Conservation (phyloP, 768 basidiomycete species). For the Naganishia randhawae region DNA sequence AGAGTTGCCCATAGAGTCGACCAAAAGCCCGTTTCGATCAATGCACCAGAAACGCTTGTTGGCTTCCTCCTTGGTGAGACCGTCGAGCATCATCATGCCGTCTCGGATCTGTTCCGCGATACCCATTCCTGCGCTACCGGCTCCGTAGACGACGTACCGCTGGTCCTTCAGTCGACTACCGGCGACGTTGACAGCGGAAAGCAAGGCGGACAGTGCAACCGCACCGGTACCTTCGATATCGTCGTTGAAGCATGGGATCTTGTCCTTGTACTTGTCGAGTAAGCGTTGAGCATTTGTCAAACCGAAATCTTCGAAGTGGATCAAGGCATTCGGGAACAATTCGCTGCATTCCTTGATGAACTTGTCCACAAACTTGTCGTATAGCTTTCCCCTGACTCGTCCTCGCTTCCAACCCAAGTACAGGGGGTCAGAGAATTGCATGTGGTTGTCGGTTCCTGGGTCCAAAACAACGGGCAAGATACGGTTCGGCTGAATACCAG, state of each 20-base stretch:
- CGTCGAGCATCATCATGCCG: constrained; percentile 62
- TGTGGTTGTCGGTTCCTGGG: constrained; percentile 52
- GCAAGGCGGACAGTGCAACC: constrained; percentile 35
- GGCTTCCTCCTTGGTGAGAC: constrained; percentile 61
- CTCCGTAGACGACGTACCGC: constrained; percentile 72
- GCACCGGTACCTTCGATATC: constrained; percentile 42
- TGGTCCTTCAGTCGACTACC: constrained; percentile 63
- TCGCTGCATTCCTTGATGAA: constrained; percentile 53
- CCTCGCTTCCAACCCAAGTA: constrained; percentile 70
- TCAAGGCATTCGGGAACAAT: constrained; percentile 50
- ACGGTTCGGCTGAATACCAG: constrained; percentile 51
- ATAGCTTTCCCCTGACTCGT: constrained; percentile 68
- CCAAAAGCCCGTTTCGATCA: constrained; percentile 66
- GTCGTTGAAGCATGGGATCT: constrained; percentile 42
- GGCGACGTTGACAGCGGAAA: constrained; percentile 36
- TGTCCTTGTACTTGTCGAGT: constrained; percentile 51
- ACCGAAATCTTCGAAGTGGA: constrained; percentile 52
- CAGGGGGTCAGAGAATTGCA: constrained; percentile 50
- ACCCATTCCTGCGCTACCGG: constrained; percentile 71
- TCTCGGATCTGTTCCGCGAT: constrained; percentile 57
- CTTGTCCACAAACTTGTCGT: constrained; percentile 76
- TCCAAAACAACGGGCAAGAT: constrained; percentile 51
- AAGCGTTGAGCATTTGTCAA: constrained; percentile 51
- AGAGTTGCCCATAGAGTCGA: constrained; percentile 54
- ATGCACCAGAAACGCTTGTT: constrained; percentile 69